Conservation (phyloP, 2,329 filamentous ascomycete species). For the Colletotrichum sp. region DNA sequence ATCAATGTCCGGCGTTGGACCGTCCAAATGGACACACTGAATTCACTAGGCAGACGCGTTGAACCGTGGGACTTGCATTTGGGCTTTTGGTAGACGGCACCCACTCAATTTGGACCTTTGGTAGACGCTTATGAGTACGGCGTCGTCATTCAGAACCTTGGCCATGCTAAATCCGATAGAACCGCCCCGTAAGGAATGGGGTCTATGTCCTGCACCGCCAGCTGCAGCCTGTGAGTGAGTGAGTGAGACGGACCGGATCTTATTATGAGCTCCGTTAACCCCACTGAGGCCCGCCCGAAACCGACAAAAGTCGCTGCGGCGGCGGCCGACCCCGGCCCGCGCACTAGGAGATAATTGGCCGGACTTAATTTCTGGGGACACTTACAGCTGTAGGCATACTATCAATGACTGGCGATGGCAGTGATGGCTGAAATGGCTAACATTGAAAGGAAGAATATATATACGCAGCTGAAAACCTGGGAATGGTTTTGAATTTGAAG, state of each 20-base stretch:
- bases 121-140: neutral
- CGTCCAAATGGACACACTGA: neutral
- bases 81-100: neutral
- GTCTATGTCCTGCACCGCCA: neutral
- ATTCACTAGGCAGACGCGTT: neutral
- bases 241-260: neutral
- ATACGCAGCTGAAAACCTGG: neutral
- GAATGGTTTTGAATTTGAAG: neutral
- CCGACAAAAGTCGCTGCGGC: neutral
- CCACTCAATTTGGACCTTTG: neutral
- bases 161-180: neutral
- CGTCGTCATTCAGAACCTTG: neutral
- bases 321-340: neutral
- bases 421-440: neutral
- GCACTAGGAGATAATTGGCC: neutral
- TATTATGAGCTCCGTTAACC: neutral
- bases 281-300: neutral
- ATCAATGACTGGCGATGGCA: neutral
- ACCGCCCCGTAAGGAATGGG: neutral
- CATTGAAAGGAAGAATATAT: neutral
- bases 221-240: neutral
- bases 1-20: neutral
- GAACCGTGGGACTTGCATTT: neutral
- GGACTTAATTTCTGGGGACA: neutral
- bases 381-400: neutral